Evolutionary conservation across 2,329 filamentous ascomycete species (phyloP), one percentile per base, ranked within the genome.

Genomic region (Talaromyces marneffei): DNA sequence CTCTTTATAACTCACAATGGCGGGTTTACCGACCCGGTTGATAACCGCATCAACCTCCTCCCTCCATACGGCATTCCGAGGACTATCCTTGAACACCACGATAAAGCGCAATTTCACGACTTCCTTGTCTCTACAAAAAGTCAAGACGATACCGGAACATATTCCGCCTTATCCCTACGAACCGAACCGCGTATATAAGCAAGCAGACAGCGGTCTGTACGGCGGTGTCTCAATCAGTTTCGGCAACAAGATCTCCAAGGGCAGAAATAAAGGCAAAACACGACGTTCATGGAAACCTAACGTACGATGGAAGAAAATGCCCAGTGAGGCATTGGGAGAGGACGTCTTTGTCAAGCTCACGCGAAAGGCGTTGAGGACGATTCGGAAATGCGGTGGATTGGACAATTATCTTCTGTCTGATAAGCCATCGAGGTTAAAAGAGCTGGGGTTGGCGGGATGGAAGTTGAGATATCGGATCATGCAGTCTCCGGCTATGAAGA

Each of bases 381-480:
- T 97, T 71, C 87, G 91, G 72, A 93, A 92, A 73, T 86, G 88
- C 64, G 93, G 93, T 63, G 92, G 94, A 7, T 81, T 99, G 65
- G 94, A 99, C 75, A 87, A 92, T 70, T 99, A 99, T 78, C 80
- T 99, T 50, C 81, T 96, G 44, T 92, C 91, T 67, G 84, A 86
- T 73, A 94, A 91, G 77, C 80, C 88, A 16, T 83, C 82, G 42
- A 84, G 94, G 65, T 83, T 97, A 71, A 90, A 87, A 79, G 91
- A 96, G 75, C 80, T 99, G 61, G 94, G 94, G 4, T 86, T 93
- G 57, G 88, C 88, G 66, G 94, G 94, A 6, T 99, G 94, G 94
- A 85, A 87, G 68, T 78, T 99, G 70, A 82, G 94, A 66, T 97
- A 92, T 90, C 84, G 90, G 64, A 80, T 99, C 64, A 91, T 97